Conservation (phyloP, 345 rosid species). For the Bruguiera sexangula region DNA sequence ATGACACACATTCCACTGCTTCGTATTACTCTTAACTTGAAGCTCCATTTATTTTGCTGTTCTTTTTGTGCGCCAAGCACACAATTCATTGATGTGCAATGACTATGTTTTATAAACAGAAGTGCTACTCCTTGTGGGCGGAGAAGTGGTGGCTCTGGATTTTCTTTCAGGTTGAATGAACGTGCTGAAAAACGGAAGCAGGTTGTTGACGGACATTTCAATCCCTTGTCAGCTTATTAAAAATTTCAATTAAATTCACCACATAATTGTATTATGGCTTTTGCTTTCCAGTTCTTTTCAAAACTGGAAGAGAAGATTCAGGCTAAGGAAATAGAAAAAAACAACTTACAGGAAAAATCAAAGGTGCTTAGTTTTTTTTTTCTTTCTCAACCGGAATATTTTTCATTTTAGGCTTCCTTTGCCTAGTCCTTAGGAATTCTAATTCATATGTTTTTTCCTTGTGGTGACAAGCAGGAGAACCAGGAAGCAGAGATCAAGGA, state of each 20-base stretch:
- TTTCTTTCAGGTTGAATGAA: conserved; percentile 30
- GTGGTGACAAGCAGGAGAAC: conserved; percentile 22
- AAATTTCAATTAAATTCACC: conserved; percentile 5
- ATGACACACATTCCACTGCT: conserved; percentile 75
- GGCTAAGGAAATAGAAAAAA: conserved; percentile 30
- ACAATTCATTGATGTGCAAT: background rate
- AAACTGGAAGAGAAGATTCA: conserved; percentile 34
- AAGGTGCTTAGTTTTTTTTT: conserved; percentile 10
- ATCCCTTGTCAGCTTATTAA: conserved; percentile 2
- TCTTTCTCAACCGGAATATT: background rate
- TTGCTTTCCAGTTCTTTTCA: conserved; percentile 22
- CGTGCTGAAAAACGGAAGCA: conserved; percentile 33
- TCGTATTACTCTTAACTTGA: conserved; percentile 53
- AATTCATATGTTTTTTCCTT: background rate
- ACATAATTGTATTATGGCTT: background rate
- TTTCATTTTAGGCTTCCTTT: conserved; percentile 4
- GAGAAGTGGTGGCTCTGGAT: conserved; percentile 45
- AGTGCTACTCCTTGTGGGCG: conserved; percentile 54
- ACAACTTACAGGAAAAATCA: conserved; percentile 25
- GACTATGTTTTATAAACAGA: conserved; percentile 29
- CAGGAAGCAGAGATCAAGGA: conserved; percentile 32
- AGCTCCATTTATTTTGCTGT: background rate
- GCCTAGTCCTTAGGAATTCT: background rate
- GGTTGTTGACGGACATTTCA: conserved; percentile 22
- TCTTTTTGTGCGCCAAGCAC: conserved; percentile 16